Evolutionary conservation across 371 early-diverging fungal species (phyloP).

Genomic region (Actinomucor elegans): DNA sequence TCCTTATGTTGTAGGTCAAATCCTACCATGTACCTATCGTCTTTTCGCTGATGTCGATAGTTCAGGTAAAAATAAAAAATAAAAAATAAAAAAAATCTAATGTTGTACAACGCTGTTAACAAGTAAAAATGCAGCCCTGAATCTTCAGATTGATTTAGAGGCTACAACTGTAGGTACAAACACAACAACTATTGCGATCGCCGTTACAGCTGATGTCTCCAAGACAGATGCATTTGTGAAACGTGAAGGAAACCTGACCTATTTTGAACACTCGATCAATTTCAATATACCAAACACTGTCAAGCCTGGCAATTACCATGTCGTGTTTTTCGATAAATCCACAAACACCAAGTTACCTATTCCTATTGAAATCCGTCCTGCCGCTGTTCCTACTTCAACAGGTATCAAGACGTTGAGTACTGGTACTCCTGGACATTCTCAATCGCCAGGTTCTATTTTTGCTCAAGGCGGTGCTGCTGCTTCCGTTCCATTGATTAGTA

Average conservation of each 20-base stretch:
- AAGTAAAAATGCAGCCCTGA: slow-evolving; percentile 30
- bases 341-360: slow-evolving; percentile 45
- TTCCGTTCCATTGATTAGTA: slow-evolving; percentile 12
- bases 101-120: no score
- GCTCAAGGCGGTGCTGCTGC: slow-evolving; percentile 27
- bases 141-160: slow-evolving; percentile 32
- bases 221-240: slow-evolving; percentile 42
- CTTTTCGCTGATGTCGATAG: slow-evolving; percentile 43
- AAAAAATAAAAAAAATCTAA: no score
- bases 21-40: slow-evolving; percentile 50
- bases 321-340: slow-evolving; percentile 37
- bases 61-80: slow-evolving; percentile 34
- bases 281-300: slow-evolving; percentile 38
- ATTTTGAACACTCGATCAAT: slow-evolving; percentile 50
- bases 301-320: slow-evolving; percentile 42
- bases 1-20: slow-evolving; percentile 47
- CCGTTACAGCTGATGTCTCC: slow-evolving; percentile 41
- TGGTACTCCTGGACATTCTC: slow-evolving; percentile 25
- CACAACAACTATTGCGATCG: slow-evolving; percentile 27
- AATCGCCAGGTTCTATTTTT: slow-evolving; percentile 33
- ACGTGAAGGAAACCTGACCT: slow-evolving; percentile 42
- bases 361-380: slow-evolving; percentile 49
- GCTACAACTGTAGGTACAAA: slow-evolving; percentile 11
- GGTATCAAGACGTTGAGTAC: slow-evolving; percentile 22
- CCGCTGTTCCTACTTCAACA: slow-evolving; percentile 31